Evolutionary conservation across 2,329 filamentous ascomycete genomes (phyloP).

Genomic region (Cephalotrichum gorgonifer): DNA sequence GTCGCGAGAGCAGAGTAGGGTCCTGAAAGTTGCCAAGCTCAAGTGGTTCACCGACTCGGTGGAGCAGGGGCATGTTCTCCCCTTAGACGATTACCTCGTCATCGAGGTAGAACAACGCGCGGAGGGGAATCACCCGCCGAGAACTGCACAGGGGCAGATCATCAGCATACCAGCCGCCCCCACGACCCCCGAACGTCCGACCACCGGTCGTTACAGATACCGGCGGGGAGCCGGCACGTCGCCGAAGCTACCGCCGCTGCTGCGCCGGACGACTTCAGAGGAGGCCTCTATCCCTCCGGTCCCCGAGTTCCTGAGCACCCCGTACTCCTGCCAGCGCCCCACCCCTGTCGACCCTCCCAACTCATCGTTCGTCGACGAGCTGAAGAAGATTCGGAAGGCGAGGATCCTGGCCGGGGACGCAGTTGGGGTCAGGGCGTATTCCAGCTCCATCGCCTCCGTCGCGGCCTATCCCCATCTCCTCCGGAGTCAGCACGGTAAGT

Average conservation of each 20-base stretch:
- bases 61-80: constrained; percentile 29
- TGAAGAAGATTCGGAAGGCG: constrained; percentile 64
- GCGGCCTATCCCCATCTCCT: constrained; percentile 62
- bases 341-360: constrained; percentile 65
- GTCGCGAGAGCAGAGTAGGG: constrained; percentile 7
- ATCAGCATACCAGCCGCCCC: background rate
- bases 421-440: constrained; percentile 77
- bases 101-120: constrained; percentile 32
- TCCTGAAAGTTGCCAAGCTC: constrained; percentile 45
- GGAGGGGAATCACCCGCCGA: background rate
- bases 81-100: constrained; percentile 39
- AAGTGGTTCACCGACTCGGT: constrained; percentile 48
- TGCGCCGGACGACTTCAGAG: constrained; percentile 68
- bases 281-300: constrained; percentile 55
- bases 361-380: constrained; percentile 58
- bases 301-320: constrained; percentile 51
- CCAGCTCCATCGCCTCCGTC: constrained; percentile 72
- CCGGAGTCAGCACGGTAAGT: constrained; percentile 28
- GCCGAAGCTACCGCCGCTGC: constrained; percentile 27
- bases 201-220: background rate
- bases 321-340: constrained; percentile 71
- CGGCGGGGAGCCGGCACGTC: background rate
- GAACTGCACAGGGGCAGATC: background rate
- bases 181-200: background rate
- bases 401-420: constrained; percentile 64